Base-by-base conservation (phyloP, 2,329 filamentous ascomycete genomes). In the Grosmannia penicillata region DNA sequence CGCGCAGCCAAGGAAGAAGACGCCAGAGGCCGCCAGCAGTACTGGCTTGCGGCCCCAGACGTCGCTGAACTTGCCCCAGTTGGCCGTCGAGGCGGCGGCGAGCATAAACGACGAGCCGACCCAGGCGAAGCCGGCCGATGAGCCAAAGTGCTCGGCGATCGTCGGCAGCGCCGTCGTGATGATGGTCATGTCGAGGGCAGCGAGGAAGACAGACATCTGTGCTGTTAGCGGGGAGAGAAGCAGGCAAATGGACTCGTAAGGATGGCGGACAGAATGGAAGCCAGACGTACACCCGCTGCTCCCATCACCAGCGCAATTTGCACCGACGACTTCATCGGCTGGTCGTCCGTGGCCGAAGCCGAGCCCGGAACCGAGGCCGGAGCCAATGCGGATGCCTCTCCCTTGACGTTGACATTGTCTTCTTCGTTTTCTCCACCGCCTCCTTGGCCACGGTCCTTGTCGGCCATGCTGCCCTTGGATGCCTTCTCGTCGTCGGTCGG, bases 61-160 rank as follows among this genome's bases (percentile, higher is more conserved):
- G 45, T 75, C 71, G 30, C 66, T 66, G 33, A 74, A 50, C 48
- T 72, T 71, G 40, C 77, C 78, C 81, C 80, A 87, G 36, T 78
- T 73, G 0, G 80, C 78, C 0, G 73, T 72, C 1, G 71, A 68
- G 54, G 65, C 71, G 2, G 79, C 75, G 51, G 75, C 78, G 10
- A 87, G 70, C 7, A 85, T 63, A 50, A 82, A 89, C 3, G 80
- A 74, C 27, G 71, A 75, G 13, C 82, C 82, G 44, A 89, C 77
- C 83, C 82, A 87, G 37, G 77, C 71, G 56, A 86, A 87, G 19
- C 80, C 81, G 14, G 70, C 62, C 4, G 72, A 72, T 6, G 79
- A 81, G 32, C 74, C 51, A 43, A 87, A 71, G 43, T 80, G 65
- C 25, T 58, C 56, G 6, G 72, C 66, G 45, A 83, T 82, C 13